Conservation (phyloP, 176 grass and related monocot genomes). For the Lolium multiflorum region DNA sequence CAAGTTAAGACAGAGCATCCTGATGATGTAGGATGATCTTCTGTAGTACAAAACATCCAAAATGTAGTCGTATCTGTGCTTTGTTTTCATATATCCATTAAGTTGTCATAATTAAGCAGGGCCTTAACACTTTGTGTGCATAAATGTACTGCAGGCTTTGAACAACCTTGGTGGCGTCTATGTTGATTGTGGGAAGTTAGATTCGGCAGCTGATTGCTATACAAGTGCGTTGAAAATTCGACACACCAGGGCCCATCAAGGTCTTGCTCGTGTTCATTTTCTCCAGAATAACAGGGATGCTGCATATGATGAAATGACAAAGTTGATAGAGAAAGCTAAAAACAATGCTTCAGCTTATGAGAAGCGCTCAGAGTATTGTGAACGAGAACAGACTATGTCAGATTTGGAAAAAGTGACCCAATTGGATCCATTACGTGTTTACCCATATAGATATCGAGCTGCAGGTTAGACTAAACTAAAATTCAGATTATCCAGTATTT, state of each 20-base stretch:
- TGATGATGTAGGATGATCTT: neutral
- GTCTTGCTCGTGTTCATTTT: conserved; percentile 89
- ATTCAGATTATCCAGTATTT: conserved; percentile 25
- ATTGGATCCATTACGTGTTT: conserved; percentile 86
- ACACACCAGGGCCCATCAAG: conserved; percentile 95
- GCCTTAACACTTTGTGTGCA: neutral
- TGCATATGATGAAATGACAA: conserved; percentile 93
- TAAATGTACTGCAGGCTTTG: conserved; percentile 71
- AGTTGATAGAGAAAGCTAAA: conserved; percentile 85
- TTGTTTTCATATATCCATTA: neutral
- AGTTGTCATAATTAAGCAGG: neutral
- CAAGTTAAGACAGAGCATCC: neutral
- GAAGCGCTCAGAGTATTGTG: conserved; percentile 91
- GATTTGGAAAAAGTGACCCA: conserved; percentile 82
- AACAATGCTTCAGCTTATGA: conserved; percentile 96
- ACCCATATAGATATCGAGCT: conserved; percentile 92
- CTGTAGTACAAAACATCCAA: conserved; percentile 15
- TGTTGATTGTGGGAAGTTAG: conserved; percentile 88
- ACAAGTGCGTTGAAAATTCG: conserved; percentile 87
- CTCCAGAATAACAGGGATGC: conserved; percentile 73
- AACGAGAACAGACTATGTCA: conserved; percentile 73
- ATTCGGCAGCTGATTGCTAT: conserved; percentile 90
- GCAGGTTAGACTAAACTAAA: conserved; percentile 69
- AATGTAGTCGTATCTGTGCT: neutral
- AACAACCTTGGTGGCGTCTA: conserved; percentile 98